Percentiles rank a stretch among this genome's conserved stretches.
These are phyloP conservation scores for Aphanomyces astaci DNA, from an alignment of 352 stramenopile genomes.

Conservation along the genomic window DNA sequence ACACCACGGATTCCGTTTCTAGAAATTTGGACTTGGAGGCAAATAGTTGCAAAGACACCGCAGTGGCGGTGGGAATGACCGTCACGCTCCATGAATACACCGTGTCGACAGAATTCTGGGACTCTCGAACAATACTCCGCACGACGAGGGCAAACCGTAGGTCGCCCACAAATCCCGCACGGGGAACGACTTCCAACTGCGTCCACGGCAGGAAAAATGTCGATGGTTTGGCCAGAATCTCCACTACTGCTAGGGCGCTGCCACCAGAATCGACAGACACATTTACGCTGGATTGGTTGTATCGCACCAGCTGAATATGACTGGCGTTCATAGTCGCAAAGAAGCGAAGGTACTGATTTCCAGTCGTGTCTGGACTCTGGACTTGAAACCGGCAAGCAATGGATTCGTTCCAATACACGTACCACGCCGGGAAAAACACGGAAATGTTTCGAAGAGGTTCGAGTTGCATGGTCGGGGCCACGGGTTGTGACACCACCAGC, in stretches of 20 bases:
- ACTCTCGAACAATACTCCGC: neutral
- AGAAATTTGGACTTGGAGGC: neutral
- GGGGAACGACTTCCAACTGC: neutral
- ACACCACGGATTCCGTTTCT: neutral
- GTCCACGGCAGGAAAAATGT: neutral
- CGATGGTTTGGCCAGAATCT: neutral
- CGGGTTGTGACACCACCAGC: neutral
- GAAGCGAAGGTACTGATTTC: neutral
- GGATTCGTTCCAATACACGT: neutral
- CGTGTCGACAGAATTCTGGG: neutral
- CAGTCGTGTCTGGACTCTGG: neutral
- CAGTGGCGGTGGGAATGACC: neutral
- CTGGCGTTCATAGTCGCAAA: neutral
- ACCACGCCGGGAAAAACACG: neutral
- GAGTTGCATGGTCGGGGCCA: neutral
- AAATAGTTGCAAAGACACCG: neutral
- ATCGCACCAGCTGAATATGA: neutral
- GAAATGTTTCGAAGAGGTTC: neutral
- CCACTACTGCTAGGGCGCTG: neutral
- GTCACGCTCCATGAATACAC: slow-evolving; percentile 6
- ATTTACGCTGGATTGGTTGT: neutral
- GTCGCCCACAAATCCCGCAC: neutral
- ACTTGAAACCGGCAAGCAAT: neutral
- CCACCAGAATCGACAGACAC: too few species aligned
- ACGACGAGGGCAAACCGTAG: neutral